These are phyloP conservation scores for Umbelopsis ramanniana DNA, from an alignment of 192 early-diverging fungal species.

Conservation along the genomic window DNA sequence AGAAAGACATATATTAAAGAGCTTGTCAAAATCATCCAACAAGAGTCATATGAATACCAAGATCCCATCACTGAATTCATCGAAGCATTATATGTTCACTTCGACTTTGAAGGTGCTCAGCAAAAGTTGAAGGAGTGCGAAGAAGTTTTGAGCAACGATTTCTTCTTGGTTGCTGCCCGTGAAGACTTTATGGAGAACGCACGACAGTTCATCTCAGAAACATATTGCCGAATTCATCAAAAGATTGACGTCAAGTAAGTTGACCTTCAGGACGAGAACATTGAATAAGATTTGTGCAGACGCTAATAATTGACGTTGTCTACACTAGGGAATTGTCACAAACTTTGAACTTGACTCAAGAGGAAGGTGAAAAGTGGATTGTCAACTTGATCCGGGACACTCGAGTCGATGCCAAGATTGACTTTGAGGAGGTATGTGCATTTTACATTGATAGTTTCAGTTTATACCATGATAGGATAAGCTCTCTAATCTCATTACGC, in stretches of 20 bases:
- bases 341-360: slow-evolving; percentile 83
- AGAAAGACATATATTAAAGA: slow-evolving; percentile 87
- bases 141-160: slow-evolving; percentile 85
- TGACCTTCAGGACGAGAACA: neutral
- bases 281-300: neutral
- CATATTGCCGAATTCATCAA: slow-evolving; percentile 97
- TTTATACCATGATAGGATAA: neutral
- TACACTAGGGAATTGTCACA: slow-evolving; percentile 69
- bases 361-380: slow-evolving; percentile 97
- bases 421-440: slow-evolving; percentile 76
- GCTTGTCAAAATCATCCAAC: slow-evolving; percentile 85
- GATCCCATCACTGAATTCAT: slow-evolving; percentile 97
- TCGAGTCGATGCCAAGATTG: slow-evolving; percentile 96
- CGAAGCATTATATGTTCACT: slow-evolving; percentile 88
- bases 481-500: slow-evolving; percentile 21
- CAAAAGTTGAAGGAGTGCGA: slow-evolving; percentile 88
- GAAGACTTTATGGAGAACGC: slow-evolving; percentile 96
- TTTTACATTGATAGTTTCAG: neutral
- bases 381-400: slow-evolving; percentile 96
- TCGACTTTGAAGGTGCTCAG: slow-evolving; percentile 94
- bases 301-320: neutral
- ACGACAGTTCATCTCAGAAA: slow-evolving; percentile 92
- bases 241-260: slow-evolving; percentile 83
- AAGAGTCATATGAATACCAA: slow-evolving; percentile 80
- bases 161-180: slow-evolving; percentile 86